phyloP scores from a whole-genome alignment of 1,139 yeast species.

The Saccharomyces hybrid region DNA sequence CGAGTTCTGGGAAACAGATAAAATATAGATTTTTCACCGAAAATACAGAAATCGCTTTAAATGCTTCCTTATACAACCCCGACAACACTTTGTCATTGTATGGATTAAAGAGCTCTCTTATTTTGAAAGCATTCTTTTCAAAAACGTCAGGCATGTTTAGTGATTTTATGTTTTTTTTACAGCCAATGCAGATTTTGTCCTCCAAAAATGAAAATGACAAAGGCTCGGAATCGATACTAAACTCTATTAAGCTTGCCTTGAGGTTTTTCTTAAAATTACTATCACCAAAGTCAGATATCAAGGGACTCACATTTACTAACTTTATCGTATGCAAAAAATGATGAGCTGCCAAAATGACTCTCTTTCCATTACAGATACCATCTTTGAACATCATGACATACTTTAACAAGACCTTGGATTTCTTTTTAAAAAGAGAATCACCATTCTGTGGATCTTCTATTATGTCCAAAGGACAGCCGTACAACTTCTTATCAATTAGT shows the following conservation, averaged over 20 bases:
- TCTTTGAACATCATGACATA: constrained; percentile 83
- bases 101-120: neutral
- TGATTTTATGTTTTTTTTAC: constrained; percentile 88
- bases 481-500: constrained; percentile 69
- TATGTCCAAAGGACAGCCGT: constrained; percentile 77
- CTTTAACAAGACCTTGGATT: constrained; percentile 70
- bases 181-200: constrained; percentile 79
- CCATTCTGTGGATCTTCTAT: constrained; percentile 56
- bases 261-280: constrained; percentile 50
- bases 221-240: constrained; percentile 73
- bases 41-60: neutral
- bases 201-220: constrained; percentile 79
- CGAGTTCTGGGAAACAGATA: constrained; percentile 76
- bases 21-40: neutral
- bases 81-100: neutral
- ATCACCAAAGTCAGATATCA: neutral
- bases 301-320: constrained; percentile 1
- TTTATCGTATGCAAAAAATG: constrained; percentile 34
- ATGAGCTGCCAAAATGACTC: constrained; percentile 80
- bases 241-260: constrained; percentile 55
- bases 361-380: constrained; percentile 80
- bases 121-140: neutral
- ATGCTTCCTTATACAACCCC: neutral
- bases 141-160: constrained; percentile 38
- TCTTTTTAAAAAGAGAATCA: constrained; percentile 35